Evolutionary conservation across 331 rosid genomes (phyloP), one percentile per base, ranked within the genome.

Genomic region (Quercus lobata): DNA sequence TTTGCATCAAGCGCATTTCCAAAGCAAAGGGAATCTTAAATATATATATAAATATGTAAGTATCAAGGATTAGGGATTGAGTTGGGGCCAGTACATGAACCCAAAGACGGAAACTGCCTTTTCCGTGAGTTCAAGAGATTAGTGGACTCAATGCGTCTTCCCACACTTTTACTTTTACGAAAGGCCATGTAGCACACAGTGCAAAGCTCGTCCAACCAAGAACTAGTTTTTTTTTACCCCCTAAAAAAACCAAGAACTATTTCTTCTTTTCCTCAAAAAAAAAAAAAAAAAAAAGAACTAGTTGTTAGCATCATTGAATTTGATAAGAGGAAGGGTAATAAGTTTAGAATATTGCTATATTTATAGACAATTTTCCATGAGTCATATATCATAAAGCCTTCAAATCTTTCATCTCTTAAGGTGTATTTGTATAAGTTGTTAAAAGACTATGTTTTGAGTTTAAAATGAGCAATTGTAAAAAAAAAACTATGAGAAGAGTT

Each of bases 51-150:
- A 52, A 57, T 29, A 55, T 65, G 24, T 14, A 76, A 35, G 57
- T 24, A 77, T 41, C 37, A 49, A n/a, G 70, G 73, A 29, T 56
- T 69, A 11, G 62, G 62, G 77, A 24, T 60, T 22, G 29, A 80
- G 78, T 79, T 76, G 77, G 83, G 79, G 34, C 21, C 69, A 65
- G 29, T 19, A 15, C 60, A 66, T 34, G 10, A 57, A 72, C 61
- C 69, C 84, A n/a, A 73, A 80, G 79, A 77, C 83, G 66, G 77
- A 77, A 77, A 77, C 68, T 77, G 78, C 80, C 57, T 77, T 77
- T 72, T 76, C 14, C 66, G 63, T 35, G 66, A 65, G 76, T 57
- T 70, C 9, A 35, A 35, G 57, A 32, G 75, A 53, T 35, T 72
- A 57, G 60, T 52, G 62, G 71, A 63, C 65, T 78, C 75, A 71